Evolutionary conservation across 371 early-diverging fungal species (phyloP), one percentile per base, ranked within the genome.

Genomic region (Rhizopus delemar): DNA sequence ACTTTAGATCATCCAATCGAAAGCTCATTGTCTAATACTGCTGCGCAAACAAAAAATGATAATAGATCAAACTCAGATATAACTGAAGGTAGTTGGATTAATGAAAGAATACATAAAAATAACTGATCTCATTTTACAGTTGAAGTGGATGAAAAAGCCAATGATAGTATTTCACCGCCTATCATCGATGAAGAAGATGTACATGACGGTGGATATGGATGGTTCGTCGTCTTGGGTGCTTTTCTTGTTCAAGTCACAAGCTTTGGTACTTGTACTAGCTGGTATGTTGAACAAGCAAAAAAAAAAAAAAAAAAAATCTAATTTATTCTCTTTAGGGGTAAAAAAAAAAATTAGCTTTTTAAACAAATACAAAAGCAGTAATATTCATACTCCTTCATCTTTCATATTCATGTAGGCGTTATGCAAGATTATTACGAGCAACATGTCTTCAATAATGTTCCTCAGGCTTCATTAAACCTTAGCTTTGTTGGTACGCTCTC

Each of bases 191-290:
- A 57, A 9, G 28, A 15, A 32, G 46, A 45, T 13, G 86, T 82
- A n/a, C 38, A 41, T 36, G 88, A 86, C 51, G 84, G 87, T 38
- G 62, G 75, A 1, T 79, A 77, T 38, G 88, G 83, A 0, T 90
- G 88, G 88, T 50, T 80, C 1, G 82, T 85, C 1, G 85, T 86
- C 4, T 53, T 74, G 0, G 75, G 84, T 2, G 77, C 81, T 0
- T 87, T 84, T 57, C 46, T 86, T 13, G 80, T 80, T 36, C 81
- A 84, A 53, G 75, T 85, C 52, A 75, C 74, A 39, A 73, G 78
- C 11, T 83, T 86, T 51, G 88, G 89, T 9, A 63, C 61, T 0
- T 53, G 62, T 16, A 55, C 66, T n/a, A 60, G 64, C 31, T 77
- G 77, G 77, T 77, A 62, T 29, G n/a, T 13, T 2, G 33, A 9